Conservation (phyloP, 2,329 filamentous ascomycete species). For the Mycocentrospora acerina region DNA sequence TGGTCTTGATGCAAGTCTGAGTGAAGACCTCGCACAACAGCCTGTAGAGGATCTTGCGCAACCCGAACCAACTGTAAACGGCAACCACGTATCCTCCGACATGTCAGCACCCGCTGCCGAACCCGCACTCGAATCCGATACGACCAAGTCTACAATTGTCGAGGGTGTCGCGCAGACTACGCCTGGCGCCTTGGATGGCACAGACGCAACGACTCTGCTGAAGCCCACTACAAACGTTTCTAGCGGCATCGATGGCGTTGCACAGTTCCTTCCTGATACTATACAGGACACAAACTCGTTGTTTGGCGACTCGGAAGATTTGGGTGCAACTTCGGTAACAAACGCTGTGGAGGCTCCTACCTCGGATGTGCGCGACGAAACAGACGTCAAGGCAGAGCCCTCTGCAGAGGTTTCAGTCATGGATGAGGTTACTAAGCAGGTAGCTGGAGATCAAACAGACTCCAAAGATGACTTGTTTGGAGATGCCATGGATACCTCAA, state of each 20-base stretch:
- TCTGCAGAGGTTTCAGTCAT: constrained; percentile 18
- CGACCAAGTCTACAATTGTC: no score
- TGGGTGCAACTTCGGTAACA: constrained; percentile 32
- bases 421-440: constrained; percentile 30
- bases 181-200: no score
- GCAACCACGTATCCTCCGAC: constrained; percentile 27
- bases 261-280: constrained; percentile 46
- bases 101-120: constrained; percentile 26
- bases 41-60: constrained; percentile 11
- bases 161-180: no score
- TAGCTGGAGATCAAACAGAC: constrained; percentile 31
- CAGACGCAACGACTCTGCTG: no score
- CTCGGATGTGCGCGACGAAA: constrained; percentile 38
- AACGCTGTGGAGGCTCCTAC: constrained; percentile 46
- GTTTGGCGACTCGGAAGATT: constrained; percentile 33
- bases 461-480: constrained; percentile 11
- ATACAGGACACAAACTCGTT: constrained; percentile 44
- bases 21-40: constrained; percentile 6
- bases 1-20: constrained; percentile 16
- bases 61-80: constrained; percentile 33
- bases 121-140: constrained; percentile 31
- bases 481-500: constrained; percentile 32
- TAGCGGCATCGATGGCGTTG: constrained; percentile 46
- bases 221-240: constrained; percentile 46
- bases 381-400: constrained; percentile 11